Conservation (phyloP, 441 rosid species). For the Dalechampia spathulata region DNA sequence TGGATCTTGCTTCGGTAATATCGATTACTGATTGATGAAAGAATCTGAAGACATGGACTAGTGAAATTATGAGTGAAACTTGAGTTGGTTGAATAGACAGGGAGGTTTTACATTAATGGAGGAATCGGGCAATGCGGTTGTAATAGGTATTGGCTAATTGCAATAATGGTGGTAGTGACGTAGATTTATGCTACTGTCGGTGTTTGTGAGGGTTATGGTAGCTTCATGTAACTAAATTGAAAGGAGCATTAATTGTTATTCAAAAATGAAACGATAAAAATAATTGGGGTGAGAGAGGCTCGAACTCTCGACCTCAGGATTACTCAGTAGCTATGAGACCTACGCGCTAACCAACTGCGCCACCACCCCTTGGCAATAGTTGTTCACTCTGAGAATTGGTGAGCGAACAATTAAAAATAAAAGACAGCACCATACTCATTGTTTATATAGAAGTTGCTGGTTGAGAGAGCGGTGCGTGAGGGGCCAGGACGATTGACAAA, state of each 20-base stretch:
- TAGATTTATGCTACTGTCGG: neutral
- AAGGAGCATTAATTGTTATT: neutral
- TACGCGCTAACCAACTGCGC: slow-evolving; percentile 99
- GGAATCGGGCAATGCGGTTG: neutral
- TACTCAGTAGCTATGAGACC: slow-evolving; percentile 85
- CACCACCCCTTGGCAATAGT: slow-evolving; percentile 97
- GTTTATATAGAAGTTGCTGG: too few species aligned
- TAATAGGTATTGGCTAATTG: neutral
- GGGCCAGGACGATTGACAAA: too few species aligned
- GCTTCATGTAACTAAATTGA: too few species aligned
- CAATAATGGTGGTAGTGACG: neutral
- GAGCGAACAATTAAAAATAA: too few species aligned
- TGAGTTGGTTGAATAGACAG: neutral
- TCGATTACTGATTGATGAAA: too few species aligned
- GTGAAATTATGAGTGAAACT: too few species aligned
- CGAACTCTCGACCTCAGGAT: slow-evolving; percentile 97
- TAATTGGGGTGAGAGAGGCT: slow-evolving; percentile 74
- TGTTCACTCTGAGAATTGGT: too few species aligned
- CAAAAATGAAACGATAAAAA: neutral
- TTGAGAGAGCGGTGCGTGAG: too few species aligned
- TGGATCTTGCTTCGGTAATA: too few species aligned
- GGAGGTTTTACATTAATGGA: neutral
- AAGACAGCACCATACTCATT: too few species aligned
- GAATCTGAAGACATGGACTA: too few species aligned
- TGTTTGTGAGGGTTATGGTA: too few species aligned